Base-by-base conservation (phyloP, 129 eudicot species). In the Flaveria bidentis region DNA sequence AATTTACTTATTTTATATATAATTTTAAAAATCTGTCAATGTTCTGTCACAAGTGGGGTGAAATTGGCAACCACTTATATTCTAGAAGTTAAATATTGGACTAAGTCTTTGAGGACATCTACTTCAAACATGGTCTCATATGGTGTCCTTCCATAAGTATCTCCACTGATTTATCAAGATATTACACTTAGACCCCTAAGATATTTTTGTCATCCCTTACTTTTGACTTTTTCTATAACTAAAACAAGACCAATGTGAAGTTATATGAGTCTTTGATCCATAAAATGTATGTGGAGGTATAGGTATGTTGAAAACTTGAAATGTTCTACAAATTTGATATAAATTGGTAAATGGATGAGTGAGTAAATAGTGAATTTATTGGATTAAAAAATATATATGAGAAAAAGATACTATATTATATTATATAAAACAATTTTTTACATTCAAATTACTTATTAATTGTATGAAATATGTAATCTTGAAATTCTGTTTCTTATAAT, bases 81-180 rank as follows among this genome's bases (percentile, higher is more conserved):
- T 77, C 68, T 67, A 53, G 74, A 77, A 69, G 57, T 13, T 10
- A 45, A 23, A 57, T 26, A 26, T 36, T 8, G 2, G 33, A 71
- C 16, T 1, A 47, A 71, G 72, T 61, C 58, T 11, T 77, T 45
- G 50, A 16, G 45, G 44, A 42, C 63, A 9, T 30, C 69, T 53
- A 17, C 47, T 30, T 47, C 41, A 55, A 51, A 20, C 63, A 14
- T 79, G 65, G 82, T 79, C 82, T 79, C 67, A 79, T 28, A 47
- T 52, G 72, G 77, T 72, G 82, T 79, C 64, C 73, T 71, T 44
- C 17, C 47, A 69, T 12, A 71, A 60, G 49, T 70, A 71, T 71
- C 72, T 63, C 55, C 18, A 78, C 64, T 25, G 45, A 49, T 36
- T 18, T 61, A 39, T 42, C 67, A 17, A 7, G 6, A 2, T 36